These are phyloP conservation scores for Musa balbisiana DNA, from an alignment of 202 grass and related monocot species.

Conservation along the genomic window DNA sequence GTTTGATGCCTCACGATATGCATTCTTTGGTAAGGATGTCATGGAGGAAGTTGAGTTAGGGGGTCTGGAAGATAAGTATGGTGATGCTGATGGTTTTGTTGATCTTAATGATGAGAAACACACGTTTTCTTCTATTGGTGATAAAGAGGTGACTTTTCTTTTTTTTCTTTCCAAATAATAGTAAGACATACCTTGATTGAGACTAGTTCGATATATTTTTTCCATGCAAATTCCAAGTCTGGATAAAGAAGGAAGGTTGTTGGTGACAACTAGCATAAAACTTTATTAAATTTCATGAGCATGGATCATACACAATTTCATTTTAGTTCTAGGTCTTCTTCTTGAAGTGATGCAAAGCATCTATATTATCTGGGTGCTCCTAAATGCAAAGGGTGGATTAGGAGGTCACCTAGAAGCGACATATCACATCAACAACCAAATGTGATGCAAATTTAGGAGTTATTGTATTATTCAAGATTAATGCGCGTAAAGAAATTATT, in stretches of 20 bases:
- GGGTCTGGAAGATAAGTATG: conserved; percentile 1
- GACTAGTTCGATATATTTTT: neutral
- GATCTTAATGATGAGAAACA: neutral
- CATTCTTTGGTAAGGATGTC: conserved; percentile 7
- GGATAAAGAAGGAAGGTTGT: neutral
- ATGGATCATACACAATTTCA: too few species aligned
- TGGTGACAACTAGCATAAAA: neutral
- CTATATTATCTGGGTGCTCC: too few species aligned
- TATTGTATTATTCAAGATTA: too few species aligned
- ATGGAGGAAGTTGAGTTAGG: conserved; percentile 12
- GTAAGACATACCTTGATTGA: neutral
- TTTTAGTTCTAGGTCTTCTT: too few species aligned
- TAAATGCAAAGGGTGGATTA: too few species aligned
- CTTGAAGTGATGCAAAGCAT: too few species aligned
- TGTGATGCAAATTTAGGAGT: too few species aligned
- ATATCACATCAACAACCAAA: too few species aligned
- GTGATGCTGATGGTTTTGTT: neutral
- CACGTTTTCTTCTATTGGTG: conserved; percentile 1
- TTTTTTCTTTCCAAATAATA: neutral
- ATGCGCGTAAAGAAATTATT: too few species aligned
- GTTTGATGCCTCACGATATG: conserved; percentile 18
- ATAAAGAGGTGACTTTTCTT: conserved; percentile 3
- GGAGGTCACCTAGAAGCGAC: too few species aligned
- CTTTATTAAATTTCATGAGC: neutral
- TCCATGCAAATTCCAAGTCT: neutral